Base-by-base conservation (phyloP, 805 yeast species). In the Saccharomyces paradoxus region DNA sequence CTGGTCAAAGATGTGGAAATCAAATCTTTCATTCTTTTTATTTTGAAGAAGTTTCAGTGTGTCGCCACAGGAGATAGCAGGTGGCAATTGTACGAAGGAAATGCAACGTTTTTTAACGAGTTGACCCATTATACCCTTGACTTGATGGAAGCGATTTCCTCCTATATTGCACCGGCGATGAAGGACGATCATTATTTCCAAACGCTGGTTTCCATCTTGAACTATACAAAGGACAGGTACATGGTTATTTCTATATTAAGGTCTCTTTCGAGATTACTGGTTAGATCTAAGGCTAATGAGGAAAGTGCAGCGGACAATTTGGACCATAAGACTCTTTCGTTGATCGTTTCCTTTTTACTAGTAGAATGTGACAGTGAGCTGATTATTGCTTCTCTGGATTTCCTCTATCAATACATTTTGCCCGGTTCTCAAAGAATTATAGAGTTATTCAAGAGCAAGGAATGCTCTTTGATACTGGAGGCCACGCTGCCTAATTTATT, bases 71-170 rank as follows among this genome's bases (percentile, higher is more conserved):
- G 61, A 32, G 69, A 70, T 50, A 48, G 55, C 7, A 52, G 56
- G 26, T 65, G 66, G 57, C 60, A 63, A 41, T 49, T 65, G 3
- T 69, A 55, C 57, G 61, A 63, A 22, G 62, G 68, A 5, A 71
- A 74, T 56, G 60, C 71, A 48, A 66, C 74, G 8, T 62, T 72
- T 49, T 71, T 71, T 50, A 77, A 77, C 53, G 97, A 90, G 66
- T 71, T 85, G 28, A 72, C 84, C 48, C 79, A 77, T 55, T 87
- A 88, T 66, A 73, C 84, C 13, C 69, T 89, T 52, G 99, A 94
- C 68, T 79, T 90, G 31, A 79, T 88, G 57, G 98, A 94, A 67
- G 84, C 91, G 2, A 80, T 90, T 31, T 82, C 92, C 2, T 86
- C 96, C 47, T 89, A 88, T 68, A 77, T 87, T 60, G 82, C 90